phyloP scores from a whole-genome alignment of 176 grass and related monocot genomes.

The Triticum turgidum region DNA sequence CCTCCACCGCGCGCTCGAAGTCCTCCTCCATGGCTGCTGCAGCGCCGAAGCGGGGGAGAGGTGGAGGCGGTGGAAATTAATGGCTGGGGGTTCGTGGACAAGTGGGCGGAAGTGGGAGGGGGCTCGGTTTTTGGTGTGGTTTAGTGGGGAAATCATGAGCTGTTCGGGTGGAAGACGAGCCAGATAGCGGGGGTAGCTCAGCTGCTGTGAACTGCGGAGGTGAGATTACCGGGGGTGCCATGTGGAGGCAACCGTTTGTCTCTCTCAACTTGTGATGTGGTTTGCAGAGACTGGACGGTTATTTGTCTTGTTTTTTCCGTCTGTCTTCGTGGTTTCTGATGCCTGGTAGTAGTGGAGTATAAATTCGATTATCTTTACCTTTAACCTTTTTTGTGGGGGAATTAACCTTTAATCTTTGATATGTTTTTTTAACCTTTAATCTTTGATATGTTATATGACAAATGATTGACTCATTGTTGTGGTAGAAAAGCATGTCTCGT shows the following conservation, averaged over 20 bases:
- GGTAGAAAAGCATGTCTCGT: too few species aligned
- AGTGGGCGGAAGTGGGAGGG: constrained; percentile 3
- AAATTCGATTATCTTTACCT: too few species aligned
- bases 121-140: constrained; percentile 28
- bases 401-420: too few species aligned
- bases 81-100: neutral
- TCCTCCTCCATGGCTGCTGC: constrained; percentile 47
- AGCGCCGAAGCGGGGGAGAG: neutral
- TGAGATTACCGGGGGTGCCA: neutral
- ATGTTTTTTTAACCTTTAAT: too few species aligned
- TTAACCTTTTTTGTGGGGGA: too few species aligned
- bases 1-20: constrained; percentile 80
- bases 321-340: too few species aligned
- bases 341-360: too few species aligned
- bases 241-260: neutral
- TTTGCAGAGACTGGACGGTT: neutral
- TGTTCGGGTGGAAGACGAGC: neutral
- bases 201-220: neutral
- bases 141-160: constrained; percentile 20
- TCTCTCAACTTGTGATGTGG: neutral
- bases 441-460: too few species aligned
- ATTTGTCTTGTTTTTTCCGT: neutral
- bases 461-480: too few species aligned
- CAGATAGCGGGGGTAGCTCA: neutral
- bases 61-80: neutral